Percentiles rank a stretch among this genome's conserved stretches.
phyloP scores from a whole-genome alignment of 257 asterid genomes.

The Solanum chiquidenum region DNA sequence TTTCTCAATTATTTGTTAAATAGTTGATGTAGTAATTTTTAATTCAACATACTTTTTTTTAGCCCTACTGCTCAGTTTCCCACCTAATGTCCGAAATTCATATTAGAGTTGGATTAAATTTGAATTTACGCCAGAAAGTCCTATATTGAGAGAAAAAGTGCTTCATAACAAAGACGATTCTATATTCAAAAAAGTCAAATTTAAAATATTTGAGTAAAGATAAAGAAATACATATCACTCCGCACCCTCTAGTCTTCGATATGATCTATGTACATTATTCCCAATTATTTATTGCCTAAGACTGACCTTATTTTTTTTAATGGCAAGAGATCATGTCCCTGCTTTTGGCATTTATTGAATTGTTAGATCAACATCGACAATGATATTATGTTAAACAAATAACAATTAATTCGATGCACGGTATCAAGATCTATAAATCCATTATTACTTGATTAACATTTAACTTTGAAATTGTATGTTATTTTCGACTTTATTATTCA shows the following conservation, averaged over 20 bases:
- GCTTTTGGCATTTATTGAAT: background rate
- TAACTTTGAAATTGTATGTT: background rate
- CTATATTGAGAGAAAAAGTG: no score
- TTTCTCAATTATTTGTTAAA: background rate
- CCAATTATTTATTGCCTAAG: background rate
- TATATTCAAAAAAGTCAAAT: no score
- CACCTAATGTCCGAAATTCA: no score
- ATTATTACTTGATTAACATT: background rate
- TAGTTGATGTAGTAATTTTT: background rate
- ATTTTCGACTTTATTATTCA: background rate
- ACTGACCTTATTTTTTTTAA: background rate
- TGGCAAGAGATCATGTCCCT: background rate
- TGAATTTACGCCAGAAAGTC: fast-evolving
- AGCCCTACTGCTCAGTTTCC: background rate
- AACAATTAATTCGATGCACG: background rate
- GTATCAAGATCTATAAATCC: background rate
- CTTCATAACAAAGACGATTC: fast-evolving
- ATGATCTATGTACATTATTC: background rate
- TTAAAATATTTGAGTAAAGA: fast-evolving
- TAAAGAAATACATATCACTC: no score
- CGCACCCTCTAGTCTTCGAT: fast-evolving
- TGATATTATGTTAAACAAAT: background rate
- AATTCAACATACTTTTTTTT: background rate
- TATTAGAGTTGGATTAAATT: no score
- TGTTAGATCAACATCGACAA: background rate